Base-by-base conservation (phyloP, 495 filamentous ascomycete species). In the Tetracladium setigerum region DNA sequence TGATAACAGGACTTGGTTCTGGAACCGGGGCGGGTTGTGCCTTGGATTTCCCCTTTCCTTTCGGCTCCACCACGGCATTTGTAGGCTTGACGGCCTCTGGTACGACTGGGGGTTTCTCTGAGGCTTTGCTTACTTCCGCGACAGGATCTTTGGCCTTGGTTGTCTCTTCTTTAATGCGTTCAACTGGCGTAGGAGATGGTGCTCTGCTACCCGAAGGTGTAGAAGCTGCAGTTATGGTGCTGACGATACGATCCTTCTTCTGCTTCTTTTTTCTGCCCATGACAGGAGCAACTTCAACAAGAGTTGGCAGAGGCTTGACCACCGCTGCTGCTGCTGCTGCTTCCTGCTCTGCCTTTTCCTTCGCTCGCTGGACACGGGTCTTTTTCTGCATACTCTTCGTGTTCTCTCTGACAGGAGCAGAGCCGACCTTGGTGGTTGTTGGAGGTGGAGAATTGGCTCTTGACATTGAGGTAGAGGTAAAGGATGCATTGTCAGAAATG, bases 321-420 rank as follows among this genome's bases (percentile, higher is more conserved):
- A 87, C 83, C 49, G 79, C 73, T 11, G 66, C 57, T 34, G 71
- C 67, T 5, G 72, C 63, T 13, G 8, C 18, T 15, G 10, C 42
- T 56, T 12, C 70, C 64, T 7, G 67, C 58, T 16, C 73, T 71
- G 46, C 76, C 50, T 86, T 85, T 14, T 68, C 64, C 41, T 77
- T 76, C 53, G 79, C 72, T 30, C 69, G 73, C 56, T 85, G 81
- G 60, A 86, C 83, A 38, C 89, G 72, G 54, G 95, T 86, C 62
- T 95, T 96, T 63, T 91, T 94, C 51, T 81, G 73, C 57, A 94
- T 87, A 54, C 81, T 91, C 71, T 97, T 98, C 13, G 88, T 89
- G 56, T 87, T 86, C n/a, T 74, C 65, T 33, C 86, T 74, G 0
- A 87, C 73, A 18, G 89, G 84, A 1, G 88, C 87, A 32, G 83